Base-by-base conservation (phyloP, 768 basidiomycete genomes). In the Leucosporidium yakuticum region DNA sequence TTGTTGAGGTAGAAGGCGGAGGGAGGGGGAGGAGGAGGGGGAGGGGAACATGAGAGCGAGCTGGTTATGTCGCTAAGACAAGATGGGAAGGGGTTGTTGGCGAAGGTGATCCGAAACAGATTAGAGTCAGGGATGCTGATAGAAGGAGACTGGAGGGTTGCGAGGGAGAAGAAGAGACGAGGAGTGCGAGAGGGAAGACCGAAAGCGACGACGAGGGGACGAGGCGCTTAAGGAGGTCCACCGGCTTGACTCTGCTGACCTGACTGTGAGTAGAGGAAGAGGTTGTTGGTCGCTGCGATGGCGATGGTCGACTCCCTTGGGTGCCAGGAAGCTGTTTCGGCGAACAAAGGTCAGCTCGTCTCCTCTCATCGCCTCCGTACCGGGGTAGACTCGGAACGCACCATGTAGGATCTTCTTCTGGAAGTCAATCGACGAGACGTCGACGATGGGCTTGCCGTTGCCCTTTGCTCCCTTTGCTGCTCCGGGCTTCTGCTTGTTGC, bases 321-420 rank as follows among this genome's bases (percentile, higher is more conserved):
- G 83, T 99, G 96, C 96, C 96, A 99, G 23, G 69, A 67, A 51
- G 69, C 58, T 62, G 34, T 34, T 47, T 6, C 31, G 31, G 34
- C 19, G n/a, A n/a, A 50, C 2, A 6, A 36, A 14, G 21, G 60
- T 49, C n/a, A 49, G 44, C 59, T 15, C 27, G 25, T 31, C 7
- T 48, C 79, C 20, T 76, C 79, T 71, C 77, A 31, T 76, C 57
- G 76, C 50, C 15, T 36, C 44, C 8, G n/a, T n/a, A n/a, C n/a
- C n/a, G n/a, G n/a, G n/a, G n/a, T 39, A 56, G 6, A 39, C 9
- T 17, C 55, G 31, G n/a, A n/a, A 29, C 80, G 88, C 90, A 70
- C 89, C 87, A 78, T 93, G 91, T 76, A 95, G 81, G 75, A 95
- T 94, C 85, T 95, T 95, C 88, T 94, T 95, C 82, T 92, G 92